Conservation (phyloP, 202 grass and related monocot species). For the Tripidium arundinaceum region DNA sequence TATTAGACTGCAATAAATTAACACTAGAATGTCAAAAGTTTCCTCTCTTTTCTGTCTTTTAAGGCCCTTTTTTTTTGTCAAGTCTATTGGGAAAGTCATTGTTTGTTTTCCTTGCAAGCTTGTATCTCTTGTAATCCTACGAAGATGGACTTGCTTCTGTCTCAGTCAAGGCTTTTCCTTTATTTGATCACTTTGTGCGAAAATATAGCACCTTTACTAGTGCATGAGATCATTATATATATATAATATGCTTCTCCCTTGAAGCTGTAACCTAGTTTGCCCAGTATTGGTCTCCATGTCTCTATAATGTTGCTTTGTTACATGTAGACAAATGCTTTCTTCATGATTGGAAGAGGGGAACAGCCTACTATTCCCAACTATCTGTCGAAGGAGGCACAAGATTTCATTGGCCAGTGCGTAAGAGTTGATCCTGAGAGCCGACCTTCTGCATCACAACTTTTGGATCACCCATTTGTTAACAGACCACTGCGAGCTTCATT, state of each 20-base stretch:
- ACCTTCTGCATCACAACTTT: slow-evolving; percentile 63
- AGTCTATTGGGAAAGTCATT: not conserved
- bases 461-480: slow-evolving; percentile 90
- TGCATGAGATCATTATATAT: not conserved
- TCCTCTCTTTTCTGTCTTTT: not conserved
- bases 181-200: not conserved
- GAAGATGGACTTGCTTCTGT: not conserved
- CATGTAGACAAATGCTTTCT: slow-evolving; percentile 79
- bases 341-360: slow-evolving; percentile 81
- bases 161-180: not conserved
- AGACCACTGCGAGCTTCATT: slow-evolving; percentile 54
- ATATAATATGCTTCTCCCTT: not conserved
- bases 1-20: slow-evolving; percentile 5
- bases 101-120: slow-evolving; percentile 9
- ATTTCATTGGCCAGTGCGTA: slow-evolving; percentile 84
- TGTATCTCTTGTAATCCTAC: not conserved
- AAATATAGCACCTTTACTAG: not conserved
- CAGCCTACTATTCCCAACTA: slow-evolving; percentile 61
- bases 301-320: not conserved
- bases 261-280: not conserved
- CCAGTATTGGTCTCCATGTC: not conserved
- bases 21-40: not conserved
- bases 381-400: slow-evolving; percentile 69
- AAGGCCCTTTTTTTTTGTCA: not conserved
- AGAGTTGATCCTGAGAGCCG: slow-evolving; percentile 68